Evolutionary conservation across 495 filamentous ascomycete genomes (phyloP), one percentile per base, ranked within the genome.

Genomic region (Penicillium cataractarum): DNA sequence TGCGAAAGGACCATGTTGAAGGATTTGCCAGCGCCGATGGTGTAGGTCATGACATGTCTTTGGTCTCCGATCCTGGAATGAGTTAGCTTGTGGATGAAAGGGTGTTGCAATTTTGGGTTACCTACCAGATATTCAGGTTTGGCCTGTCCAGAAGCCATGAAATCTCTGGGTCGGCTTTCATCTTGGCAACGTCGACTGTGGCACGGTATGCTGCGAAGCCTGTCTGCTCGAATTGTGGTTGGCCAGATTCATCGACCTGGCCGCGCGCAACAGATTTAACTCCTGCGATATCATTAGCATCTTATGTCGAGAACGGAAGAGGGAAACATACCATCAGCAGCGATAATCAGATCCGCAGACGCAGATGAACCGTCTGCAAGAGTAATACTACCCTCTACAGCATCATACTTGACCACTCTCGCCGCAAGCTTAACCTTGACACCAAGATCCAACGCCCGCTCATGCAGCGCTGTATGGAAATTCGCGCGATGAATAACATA

Each of bases 1-100:
- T 85, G 82, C 1, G 75, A 79, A 8, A 85, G 72, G 0, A 83
- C 82, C 73, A 83, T 77, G 58, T 85, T 83, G 64, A 83, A 82
- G 6, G 74, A 65, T 46, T 73, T 78, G 3, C 80, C 80, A 8
- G 69, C 73, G 4, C 77, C 76, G 17, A 85, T 83, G 5, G 77
- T 79, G 60, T 84, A 85, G 7, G 77, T 76, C 66, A 85, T 84
- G 22, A 80, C 80, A 64, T 83, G 79, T 5, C 74, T 54, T 12
- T 67, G 57, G 26, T 78, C 71, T 5, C 73, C 73, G 32, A 76
- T 67, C 74, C 74, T 75, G 59, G 21, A 31, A 21, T 26, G n/a
- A 22, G 29, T 46, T 46, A 57, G 44, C 7, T 9, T 24, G n/a
- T n/a, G n/a, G n/a, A n/a, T n/a, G n/a, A n/a, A n/a, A n/a, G n/a